A percentile compares a stretch with the other conserved stretches of the same genome.
phyloP scores from a whole-genome alignment of 2,329 filamentous ascomycete genomes.

The Teratosphaeria viscida region DNA sequence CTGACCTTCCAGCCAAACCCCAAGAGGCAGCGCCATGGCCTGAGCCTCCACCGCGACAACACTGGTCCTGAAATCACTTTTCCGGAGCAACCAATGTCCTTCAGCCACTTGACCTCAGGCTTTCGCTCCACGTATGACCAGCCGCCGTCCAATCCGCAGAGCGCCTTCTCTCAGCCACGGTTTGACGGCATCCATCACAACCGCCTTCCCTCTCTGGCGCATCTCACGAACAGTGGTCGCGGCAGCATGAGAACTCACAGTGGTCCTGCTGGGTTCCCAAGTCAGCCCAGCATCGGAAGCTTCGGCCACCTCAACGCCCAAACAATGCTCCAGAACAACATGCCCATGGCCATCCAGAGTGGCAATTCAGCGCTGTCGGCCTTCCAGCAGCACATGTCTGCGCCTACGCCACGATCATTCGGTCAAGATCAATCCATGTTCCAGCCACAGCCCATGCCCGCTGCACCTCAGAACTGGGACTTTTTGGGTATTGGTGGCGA shows the following conservation, averaged over 20 bases:
- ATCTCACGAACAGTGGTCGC: neutral
- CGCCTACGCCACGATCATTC: constrained; percentile 1
- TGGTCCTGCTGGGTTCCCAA: neutral
- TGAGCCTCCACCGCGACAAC: constrained; percentile 34
- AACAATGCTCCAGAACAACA: constrained; percentile 6
- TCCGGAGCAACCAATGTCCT: neutral
- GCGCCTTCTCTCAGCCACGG: neutral
- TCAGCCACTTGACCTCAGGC: constrained; percentile 1
- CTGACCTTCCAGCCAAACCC: constrained; percentile 20
- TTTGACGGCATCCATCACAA: constrained; percentile 1
- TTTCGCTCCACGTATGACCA: constrained; percentile 1
- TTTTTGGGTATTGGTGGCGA: constrained; percentile 7
- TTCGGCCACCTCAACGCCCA: constrained; percentile 6
- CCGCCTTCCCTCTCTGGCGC: constrained; percentile 7
- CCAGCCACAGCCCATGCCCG: constrained; percentile 2
- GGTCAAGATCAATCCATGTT: neutral
- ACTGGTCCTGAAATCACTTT: constrained; percentile 25
- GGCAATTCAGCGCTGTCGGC: constrained; percentile 1
- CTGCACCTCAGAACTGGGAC: constrained; percentile 7
- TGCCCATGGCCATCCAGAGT: constrained; percentile 4
- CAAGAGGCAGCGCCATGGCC: constrained; percentile 15
- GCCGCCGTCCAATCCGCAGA: neutral
- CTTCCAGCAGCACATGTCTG: constrained; percentile 8
- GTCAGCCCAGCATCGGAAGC: constrained; percentile 1
- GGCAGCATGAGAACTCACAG: neutral